Base-by-base conservation (phyloP, 2,329 filamentous ascomycete genomes). In the Aureobasidium leucospermi region DNA sequence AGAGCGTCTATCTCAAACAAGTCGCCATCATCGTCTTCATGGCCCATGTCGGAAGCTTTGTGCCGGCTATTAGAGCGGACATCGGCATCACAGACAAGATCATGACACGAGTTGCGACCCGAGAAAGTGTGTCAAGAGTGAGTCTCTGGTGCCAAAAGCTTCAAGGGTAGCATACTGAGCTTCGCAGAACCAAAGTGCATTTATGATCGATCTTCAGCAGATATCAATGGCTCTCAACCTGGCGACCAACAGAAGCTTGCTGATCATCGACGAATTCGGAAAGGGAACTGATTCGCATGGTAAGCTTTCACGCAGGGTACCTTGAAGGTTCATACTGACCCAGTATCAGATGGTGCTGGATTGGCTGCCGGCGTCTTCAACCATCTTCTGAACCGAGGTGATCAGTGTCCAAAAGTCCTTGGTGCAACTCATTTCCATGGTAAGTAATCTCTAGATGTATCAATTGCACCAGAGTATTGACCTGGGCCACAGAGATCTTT, bases 1-100 rank as follows among this genome's bases (percentile, higher is more conserved):
- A 99, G 73, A 97, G 91, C 66, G 84, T 97, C 0, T 97, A 96
- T 72, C 80, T 97, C 69, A 99, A 96, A 72, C 93, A 99, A 71
- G 84, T 90, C 34, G 94, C 92, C 4, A 76, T 96, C 52, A 94
- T 96, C 61, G 86, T 96, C 13, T 96, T 94, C 69, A 81, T 99
- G 72, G 90, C 94, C 0, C 94, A 99, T 69, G 83, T 96, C 57
- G 94, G 94, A 55, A 93, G 90, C 70, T 97, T 89, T 69, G 89
- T 99, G 1, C 93, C 94, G 1, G 93, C 92, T 1, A 80, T 85
- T 15, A 77, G 74, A 31, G 93, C 92, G 8, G 81, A 74, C 1
- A 86, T 99, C 63, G 93, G 94, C 0, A 74, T 97, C 38, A 96
- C 93, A 0, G 94, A 97, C 76, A 95, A 89, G 68, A 95, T 99